These are phyloP conservation scores for Trichoderma koningiopsis DNA, from an alignment of 2,329 filamentous ascomycete species.

Conservation along the genomic window DNA sequence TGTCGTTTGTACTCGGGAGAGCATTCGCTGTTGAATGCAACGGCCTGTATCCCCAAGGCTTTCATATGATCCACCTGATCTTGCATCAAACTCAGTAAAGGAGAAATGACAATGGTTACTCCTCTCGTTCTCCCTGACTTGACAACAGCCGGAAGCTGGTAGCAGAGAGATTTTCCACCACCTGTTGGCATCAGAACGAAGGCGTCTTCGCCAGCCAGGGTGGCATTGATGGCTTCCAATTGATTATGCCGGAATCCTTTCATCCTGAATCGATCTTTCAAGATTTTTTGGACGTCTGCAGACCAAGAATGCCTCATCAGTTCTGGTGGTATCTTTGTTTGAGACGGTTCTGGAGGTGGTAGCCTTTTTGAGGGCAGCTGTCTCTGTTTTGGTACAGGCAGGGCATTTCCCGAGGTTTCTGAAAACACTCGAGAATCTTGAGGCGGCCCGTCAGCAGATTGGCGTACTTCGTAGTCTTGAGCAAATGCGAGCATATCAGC, in stretches of 20 bases:
- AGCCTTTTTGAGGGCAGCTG: conserved; percentile 38
- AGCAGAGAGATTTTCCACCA: conserved; percentile 94
- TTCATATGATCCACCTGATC: conserved; percentile 88
- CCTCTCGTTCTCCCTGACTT: conserved; percentile 78
- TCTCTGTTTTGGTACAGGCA: conserved; percentile 38
- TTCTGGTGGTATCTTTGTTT: conserved; percentile 49
- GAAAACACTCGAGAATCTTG: conserved; percentile 44
- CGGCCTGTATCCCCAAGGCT: conserved; percentile 74
- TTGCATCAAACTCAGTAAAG: conserved; percentile 92
- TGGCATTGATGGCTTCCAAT: conserved; percentile 93
- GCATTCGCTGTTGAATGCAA: conserved; percentile 79
- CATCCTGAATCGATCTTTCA: conserved; percentile 83
- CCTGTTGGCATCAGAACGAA: conserved; percentile 98
- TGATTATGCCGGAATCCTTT: conserved; percentile 88
- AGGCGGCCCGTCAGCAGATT: conserved; percentile 35
- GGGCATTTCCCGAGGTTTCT: conserved; percentile 53
- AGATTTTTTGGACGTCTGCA: conserved; percentile 74
- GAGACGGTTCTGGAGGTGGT: conserved; percentile 31
- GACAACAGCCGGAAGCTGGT: conserved; percentile 88
- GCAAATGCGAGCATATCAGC: conserved; percentile 56
- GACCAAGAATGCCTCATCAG: conserved; percentile 79
- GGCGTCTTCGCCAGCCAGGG: conserved; percentile 80
- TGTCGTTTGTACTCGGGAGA: conserved; percentile 61
- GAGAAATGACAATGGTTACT: conserved; percentile 93
- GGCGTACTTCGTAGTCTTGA: conserved; percentile 51